phyloP scores from a whole-genome alignment of 164 flowering plant genomes.

The Berberis thunbergii region DNA sequence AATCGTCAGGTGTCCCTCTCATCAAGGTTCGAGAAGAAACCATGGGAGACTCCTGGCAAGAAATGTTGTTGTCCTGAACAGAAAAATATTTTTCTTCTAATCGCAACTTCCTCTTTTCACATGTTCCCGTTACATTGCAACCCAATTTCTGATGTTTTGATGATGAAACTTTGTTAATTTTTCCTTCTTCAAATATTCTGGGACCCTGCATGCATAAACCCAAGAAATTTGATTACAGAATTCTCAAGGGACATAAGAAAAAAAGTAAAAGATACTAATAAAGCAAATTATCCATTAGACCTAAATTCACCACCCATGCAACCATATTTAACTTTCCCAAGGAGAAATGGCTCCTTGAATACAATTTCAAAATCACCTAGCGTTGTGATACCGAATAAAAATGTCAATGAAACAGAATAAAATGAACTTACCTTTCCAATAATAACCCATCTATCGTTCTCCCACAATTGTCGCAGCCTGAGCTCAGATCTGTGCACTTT shows the following conservation, averaged over 20 bases:
- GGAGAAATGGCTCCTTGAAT: neutral
- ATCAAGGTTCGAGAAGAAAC: constrained; percentile 27
- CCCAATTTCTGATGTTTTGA: constrained; percentile 14
- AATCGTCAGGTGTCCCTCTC: constrained; percentile 21
- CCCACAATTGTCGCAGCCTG: constrained; percentile 41
- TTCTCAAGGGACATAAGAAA: no score
- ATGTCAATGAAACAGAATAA: neutral
- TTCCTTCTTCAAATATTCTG: constrained; percentile 9
- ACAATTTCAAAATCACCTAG: neutral
- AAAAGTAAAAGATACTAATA: no score
- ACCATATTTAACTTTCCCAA: no score
- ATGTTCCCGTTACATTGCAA: constrained; percentile 8
- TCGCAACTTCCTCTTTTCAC: constrained; percentile 10
- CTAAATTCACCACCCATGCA: no score
- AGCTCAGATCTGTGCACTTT: constrained; percentile 21
- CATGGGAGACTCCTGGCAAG: constrained; percentile 18
- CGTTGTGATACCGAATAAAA: neutral
- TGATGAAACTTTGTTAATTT: neutral
- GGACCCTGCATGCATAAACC: constrained; percentile 28
- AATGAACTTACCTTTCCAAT: constrained; percentile 39
- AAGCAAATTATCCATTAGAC: no score
- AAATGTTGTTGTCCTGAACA: constrained; percentile 1
- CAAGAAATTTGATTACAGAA: neutral
- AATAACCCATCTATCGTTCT: constrained; percentile 40
- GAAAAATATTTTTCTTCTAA: constrained; percentile 11